Base-by-base conservation (phyloP, 2,329 filamentous ascomycete genomes). In the Acrocalymma vagum region DNA sequence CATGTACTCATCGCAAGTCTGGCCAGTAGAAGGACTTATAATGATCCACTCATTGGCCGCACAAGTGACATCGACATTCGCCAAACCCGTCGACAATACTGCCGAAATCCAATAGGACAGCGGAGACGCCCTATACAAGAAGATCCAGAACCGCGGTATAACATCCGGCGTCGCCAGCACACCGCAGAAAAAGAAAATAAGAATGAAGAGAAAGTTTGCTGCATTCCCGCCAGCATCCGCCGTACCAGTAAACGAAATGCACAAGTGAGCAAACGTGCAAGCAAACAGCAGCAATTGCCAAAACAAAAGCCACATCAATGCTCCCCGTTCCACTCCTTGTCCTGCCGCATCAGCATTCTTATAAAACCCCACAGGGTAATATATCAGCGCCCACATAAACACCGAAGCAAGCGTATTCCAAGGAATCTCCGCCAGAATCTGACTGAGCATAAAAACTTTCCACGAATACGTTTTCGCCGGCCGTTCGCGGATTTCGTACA, bases 401-500 rank as follows among this genome's bases (percentile, higher is more conserved):
- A 85, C 76, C 1, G 82, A 80, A 75, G 86, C 83, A 16, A 93
- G 64, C 0, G 83, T 78, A 59, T 92, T 88, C 82, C 87, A 95
- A 0, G 88, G 86, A 2, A 95, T 72, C 65, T 95, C 90, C 35
- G 90, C 88, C 21, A 90, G 71, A 48, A 95, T 87, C 65, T 91
- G 87, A 30, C 85, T 82, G 15, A 90, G 72, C 75, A 93, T 86
- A 63, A 94, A 93, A 4, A 87, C 82, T 65, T 85, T 82, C 89
- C 89, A 94, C 38, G 82, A 83, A 66, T 94, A 94, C 0, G 86
- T 85, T 72, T 90, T 91, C 24, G 86, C 88, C 0, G 87, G 88
- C 5, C 88, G 81, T 71, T 94, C 90, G 31, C 88, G 87, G n/a
- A 85, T 87, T 70, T 94, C 88, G 66, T 91, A 94, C 0, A 93